Evolutionary conservation across 2,329 filamentous ascomycete genomes (phyloP).

Genomic region (Fusarium nisikadoi): DNA sequence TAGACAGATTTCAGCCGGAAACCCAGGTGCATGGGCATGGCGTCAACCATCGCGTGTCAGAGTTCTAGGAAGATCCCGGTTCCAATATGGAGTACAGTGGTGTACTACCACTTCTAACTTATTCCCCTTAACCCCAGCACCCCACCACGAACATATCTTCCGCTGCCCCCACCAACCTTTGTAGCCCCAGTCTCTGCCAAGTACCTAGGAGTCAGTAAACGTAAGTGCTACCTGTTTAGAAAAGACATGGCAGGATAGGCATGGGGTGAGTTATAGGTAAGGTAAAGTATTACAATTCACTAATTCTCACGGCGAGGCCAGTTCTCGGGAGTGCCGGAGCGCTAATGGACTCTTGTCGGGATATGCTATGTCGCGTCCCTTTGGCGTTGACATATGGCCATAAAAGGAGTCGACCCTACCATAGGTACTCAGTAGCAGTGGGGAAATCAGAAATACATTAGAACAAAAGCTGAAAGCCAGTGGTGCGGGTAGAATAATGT

Average conservation of each 20-base stretch:
- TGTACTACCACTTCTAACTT: neutral
- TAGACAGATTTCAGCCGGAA: constrained; percentile 4
- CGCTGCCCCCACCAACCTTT: constrained; percentile 14
- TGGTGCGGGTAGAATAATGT: neutral
- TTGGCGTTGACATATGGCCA: neutral
- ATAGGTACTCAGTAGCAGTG: neutral
- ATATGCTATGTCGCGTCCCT: neutral
- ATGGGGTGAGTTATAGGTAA: neutral
- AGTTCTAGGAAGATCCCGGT: neutral
- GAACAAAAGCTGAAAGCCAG: neutral
- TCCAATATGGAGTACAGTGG: neutral
- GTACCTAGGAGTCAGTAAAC: neutral
- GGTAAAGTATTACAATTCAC: neutral
- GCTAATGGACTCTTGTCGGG: neutral
- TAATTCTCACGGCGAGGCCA: neutral
- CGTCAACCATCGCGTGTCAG: neutral
- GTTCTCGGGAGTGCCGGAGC: neutral
- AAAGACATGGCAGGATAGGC: neutral
- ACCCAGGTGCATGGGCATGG: constrained; percentile 31
- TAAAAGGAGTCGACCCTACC: neutral
- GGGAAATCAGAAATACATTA: neutral
- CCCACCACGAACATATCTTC: constrained; percentile 21
- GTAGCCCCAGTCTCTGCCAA: constrained; percentile 13
- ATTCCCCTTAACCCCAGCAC: constrained; percentile 1
- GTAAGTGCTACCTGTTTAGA: neutral